Evolutionary conservation across 495 filamentous ascomycete species (phyloP).

Genomic region (Hypoxylon subgilvum): DNA sequence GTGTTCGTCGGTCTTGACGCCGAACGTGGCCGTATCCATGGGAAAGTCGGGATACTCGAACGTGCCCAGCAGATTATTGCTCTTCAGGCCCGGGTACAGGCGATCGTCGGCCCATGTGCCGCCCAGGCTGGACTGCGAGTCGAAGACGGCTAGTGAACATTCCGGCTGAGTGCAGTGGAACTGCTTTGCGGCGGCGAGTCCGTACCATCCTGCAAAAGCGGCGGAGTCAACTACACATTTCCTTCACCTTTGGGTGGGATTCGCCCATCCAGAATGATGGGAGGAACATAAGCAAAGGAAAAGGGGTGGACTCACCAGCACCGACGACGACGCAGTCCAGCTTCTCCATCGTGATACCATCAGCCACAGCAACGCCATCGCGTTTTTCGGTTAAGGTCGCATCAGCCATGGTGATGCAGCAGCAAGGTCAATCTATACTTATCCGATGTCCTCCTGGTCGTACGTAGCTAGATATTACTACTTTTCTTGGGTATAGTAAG

Average conservation of each 20-base stretch:
- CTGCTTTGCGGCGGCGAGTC: constrained; percentile 51
- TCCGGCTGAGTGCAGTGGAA: constrained; percentile 50
- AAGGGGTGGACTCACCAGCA: constrained; percentile 44
- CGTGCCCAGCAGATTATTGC: constrained; percentile 63
- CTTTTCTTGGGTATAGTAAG: constrained; percentile 18
- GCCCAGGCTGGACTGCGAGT: constrained; percentile 57
- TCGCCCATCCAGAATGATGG: not conserved
- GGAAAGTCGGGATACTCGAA: constrained; percentile 77
- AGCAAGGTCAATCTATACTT: constrained; percentile 9
- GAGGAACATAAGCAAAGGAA: not conserved
- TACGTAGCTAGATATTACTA: constrained; percentile 18
- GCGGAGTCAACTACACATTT: constrained; percentile 4
- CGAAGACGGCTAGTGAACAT: constrained; percentile 47
- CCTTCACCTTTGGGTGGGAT: not conserved
- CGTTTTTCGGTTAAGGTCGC: constrained; percentile 15
- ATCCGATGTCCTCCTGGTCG: constrained; percentile 20
- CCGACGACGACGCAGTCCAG: constrained; percentile 54
- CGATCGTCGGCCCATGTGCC: constrained; percentile 72
- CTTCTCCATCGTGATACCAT: constrained; percentile 47
- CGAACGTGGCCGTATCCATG: constrained; percentile 65
- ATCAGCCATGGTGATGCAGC: constrained; percentile 28
- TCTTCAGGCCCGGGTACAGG: constrained; percentile 70
- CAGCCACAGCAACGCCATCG: constrained; percentile 9
- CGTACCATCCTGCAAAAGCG: constrained; percentile 46
- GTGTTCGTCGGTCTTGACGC: constrained; percentile 66